Evolutionary conservation across 768 basidiomycete genomes (phyloP).

Genomic region (Tulasnella sp.): DNA sequence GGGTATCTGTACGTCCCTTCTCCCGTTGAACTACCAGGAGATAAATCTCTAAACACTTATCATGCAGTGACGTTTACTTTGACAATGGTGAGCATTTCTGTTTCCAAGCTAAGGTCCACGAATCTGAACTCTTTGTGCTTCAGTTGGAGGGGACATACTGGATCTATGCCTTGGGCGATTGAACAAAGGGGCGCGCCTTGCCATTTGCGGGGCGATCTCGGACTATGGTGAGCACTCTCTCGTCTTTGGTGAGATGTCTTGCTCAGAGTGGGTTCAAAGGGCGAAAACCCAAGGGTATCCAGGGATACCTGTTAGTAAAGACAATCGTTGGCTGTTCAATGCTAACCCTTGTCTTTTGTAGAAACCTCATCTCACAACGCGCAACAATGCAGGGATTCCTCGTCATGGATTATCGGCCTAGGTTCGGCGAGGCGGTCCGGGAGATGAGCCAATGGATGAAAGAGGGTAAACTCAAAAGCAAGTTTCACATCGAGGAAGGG

Average conservation of each 20-base stretch:
- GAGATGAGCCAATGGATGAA: constrained; percentile 46
- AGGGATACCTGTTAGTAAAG: constrained; percentile 38
- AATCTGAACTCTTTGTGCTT: background rate
- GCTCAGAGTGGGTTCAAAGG: constrained; percentile 40
- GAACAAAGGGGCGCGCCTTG: constrained; percentile 65
- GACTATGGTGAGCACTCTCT: constrained; percentile 46
- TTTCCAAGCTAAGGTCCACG: background rate
- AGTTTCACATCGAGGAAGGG: constrained; percentile 68
- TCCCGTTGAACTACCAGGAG: too few relatives aligned
- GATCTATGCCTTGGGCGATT: constrained; percentile 63
- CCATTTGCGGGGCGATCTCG: constrained; percentile 80
- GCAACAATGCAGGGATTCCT: constrained; percentile 78
- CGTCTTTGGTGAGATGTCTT: background rate
- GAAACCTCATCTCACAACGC: constrained; percentile 57
- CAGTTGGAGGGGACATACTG: constrained; percentile 54
- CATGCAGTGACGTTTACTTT: constrained; percentile 52
- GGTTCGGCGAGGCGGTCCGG: constrained; percentile 44
- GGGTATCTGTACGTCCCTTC: constrained; percentile 39
- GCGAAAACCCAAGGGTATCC: constrained; percentile 49
- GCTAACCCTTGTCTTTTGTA: constrained; percentile 17
- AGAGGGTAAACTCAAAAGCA: constrained; percentile 63
- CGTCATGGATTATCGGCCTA: constrained; percentile 65
- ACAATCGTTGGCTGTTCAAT: background rate
- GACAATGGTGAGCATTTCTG: constrained; percentile 47
- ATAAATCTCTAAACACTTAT: background rate